phyloP scores from a whole-genome alignment of 768 basidiomycete species.

The Tulasnella sp. region DNA sequence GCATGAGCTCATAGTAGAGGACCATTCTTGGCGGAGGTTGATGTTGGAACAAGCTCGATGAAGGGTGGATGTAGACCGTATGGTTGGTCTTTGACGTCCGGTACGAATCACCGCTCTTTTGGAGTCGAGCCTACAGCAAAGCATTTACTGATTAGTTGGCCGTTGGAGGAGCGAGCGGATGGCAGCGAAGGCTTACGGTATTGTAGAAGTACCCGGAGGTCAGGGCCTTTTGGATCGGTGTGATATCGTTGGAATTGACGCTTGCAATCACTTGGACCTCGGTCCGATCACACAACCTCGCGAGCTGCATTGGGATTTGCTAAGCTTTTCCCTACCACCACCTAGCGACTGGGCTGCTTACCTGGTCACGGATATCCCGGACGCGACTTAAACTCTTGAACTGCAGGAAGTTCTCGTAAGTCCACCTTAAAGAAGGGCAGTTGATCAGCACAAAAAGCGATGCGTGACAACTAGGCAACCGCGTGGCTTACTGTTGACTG shows the following conservation, averaged over 20 bases:
- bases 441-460: not conserved
- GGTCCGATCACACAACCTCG: constrained; percentile 90
- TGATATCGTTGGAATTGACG: constrained; percentile 87
- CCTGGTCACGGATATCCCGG: constrained; percentile 76
- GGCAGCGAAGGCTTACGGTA: constrained; percentile 48
- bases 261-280: constrained; percentile 83
- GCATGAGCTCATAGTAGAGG: constrained; percentile 92
- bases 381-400: constrained; percentile 91
- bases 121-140: constrained; percentile 60
- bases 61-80: constrained; percentile 94
- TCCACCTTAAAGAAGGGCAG: constrained; percentile 6
- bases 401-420: constrained; percentile 86
- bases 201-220: constrained; percentile 96
- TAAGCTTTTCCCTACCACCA: not conserved
- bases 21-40: constrained; percentile 88
- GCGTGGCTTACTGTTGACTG: constrained; percentile 60
- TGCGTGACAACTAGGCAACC: not conserved
- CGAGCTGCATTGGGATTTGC: constrained; percentile 49
- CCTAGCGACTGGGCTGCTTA: not conserved
- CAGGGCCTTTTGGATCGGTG: constrained; percentile 88
- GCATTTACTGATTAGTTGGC: constrained; percentile 17
- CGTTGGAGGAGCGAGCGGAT: too few species aligned
- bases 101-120: constrained; percentile 95
- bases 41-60: constrained; percentile 87
- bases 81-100: constrained; percentile 93